phyloP scores from a whole-genome alignment of 2,329 filamentous ascomycete species.

The Fusarium tjaetaba region DNA sequence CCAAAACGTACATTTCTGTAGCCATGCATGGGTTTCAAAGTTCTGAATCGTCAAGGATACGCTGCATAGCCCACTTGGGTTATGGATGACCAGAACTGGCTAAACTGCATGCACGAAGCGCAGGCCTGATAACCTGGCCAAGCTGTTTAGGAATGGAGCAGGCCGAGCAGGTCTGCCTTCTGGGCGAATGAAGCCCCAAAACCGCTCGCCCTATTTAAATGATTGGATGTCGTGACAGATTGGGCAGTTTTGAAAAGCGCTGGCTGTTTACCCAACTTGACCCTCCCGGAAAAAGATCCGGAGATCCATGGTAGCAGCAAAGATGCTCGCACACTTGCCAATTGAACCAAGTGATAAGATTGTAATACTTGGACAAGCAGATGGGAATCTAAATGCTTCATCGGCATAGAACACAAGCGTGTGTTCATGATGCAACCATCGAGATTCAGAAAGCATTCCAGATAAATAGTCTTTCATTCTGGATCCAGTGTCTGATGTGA shows the following conservation, averaged over 20 bases:
- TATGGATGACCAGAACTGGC: conserved; percentile 34
- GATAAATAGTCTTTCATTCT: background rate
- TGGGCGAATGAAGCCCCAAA: conserved; percentile 28
- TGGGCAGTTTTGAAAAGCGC: conserved; percentile 43
- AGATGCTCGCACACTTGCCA: conserved; percentile 15
- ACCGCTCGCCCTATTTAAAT: conserved; percentile 39
- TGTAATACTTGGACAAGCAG: conserved; percentile 4
- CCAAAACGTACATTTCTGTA: conserved; percentile 25
- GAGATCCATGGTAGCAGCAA: conserved; percentile 27
- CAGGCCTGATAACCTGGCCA: conserved; percentile 32
- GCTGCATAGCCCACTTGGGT: conserved; percentile 31
- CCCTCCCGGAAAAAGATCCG: conserved; percentile 40
- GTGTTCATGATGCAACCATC: background rate
- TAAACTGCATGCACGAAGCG: conserved; percentile 31
- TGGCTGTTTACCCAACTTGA: conserved; percentile 39
- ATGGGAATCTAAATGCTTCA: background rate
- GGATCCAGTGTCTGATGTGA: conserved; percentile 13
- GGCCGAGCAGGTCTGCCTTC: conserved; percentile 32
- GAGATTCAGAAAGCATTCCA: background rate
- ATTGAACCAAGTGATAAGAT: background rate
- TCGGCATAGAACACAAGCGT: background rate
- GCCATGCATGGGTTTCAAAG: conserved; percentile 36
- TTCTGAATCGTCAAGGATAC: conserved; percentile 28
- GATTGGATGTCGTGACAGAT: conserved; percentile 40
- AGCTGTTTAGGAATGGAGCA: conserved; percentile 32